phyloP scores from a whole-genome alignment of 2,329 filamentous ascomycete genomes.

The Aspergillus hortae region DNA sequence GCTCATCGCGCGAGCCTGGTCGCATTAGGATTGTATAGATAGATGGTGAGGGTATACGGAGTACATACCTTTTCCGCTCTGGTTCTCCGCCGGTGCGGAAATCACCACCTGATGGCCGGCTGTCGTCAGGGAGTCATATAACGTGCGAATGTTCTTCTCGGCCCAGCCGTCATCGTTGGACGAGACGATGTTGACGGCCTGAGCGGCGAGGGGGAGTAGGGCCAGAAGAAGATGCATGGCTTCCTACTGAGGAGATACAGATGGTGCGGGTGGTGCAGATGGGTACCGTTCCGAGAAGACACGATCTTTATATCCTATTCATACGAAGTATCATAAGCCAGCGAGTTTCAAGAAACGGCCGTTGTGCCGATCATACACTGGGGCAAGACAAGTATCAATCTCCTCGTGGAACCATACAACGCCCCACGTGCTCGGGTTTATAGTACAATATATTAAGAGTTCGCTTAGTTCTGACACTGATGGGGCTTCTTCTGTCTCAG shows the following conservation, averaged over 20 bases:
- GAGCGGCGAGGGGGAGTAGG: constrained; percentile 20
- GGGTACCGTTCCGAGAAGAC: no score
- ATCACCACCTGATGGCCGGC: constrained; percentile 61
- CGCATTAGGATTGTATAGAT: constrained; percentile 3
- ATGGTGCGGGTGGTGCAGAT: not conserved
- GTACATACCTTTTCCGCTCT: constrained; percentile 57
- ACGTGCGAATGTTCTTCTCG: constrained; percentile 61
- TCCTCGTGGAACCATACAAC: no score
- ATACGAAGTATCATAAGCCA: no score
- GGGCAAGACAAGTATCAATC: no score
- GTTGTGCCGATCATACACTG: no score
- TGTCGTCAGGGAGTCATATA: constrained; percentile 54
- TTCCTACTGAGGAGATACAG: not conserved
- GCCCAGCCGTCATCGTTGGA: constrained; percentile 74
- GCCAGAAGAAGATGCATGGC: constrained; percentile 22
- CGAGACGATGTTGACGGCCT: constrained; percentile 55
- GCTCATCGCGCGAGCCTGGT: constrained; percentile 51
- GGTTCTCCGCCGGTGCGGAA: constrained; percentile 63
- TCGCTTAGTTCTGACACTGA: no score
- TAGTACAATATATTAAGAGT: no score
- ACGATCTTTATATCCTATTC: no score
- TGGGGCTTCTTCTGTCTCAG: no score
- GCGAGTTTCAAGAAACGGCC: no score
- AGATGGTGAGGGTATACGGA: not conserved
- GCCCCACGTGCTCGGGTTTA: no score